These are phyloP conservation scores for Trametes versicolor DNA, from an alignment of 1,284 basidiomycete species.

Conservation along the genomic window DNA sequence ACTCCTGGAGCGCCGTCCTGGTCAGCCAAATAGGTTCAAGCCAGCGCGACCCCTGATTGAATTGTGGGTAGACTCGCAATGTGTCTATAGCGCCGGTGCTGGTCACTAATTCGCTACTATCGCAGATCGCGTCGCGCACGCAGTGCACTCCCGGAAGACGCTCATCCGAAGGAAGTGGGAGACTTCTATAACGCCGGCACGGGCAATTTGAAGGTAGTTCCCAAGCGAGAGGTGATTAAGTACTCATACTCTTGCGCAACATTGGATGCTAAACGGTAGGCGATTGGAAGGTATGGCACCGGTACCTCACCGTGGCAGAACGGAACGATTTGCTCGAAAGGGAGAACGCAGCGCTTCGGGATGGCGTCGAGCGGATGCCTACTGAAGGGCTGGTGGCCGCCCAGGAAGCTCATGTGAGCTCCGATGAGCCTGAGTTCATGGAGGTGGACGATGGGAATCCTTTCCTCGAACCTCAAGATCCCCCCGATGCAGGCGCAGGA, in stretches of 20 bases:
- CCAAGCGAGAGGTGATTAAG: background rate
- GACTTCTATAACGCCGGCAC: background rate
- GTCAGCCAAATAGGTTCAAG: background rate
- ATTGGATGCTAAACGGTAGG: background rate
- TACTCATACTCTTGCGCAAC: background rate
- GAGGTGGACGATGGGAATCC: slow-evolving; percentile 7
- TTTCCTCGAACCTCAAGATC: background rate
- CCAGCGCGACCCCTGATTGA: background rate
- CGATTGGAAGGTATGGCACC: background rate
- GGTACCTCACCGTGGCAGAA: background rate
- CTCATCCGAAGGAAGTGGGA: background rate
- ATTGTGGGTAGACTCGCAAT: background rate
- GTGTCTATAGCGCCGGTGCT: no score
- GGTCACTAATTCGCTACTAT: no score
- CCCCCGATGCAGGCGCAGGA: background rate
- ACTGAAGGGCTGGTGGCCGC: background rate
- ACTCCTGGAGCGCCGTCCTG: background rate
- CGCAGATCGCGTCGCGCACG: background rate
- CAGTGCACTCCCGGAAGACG: background rate
- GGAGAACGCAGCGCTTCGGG: background rate
- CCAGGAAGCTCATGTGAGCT: background rate
- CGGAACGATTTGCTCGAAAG: background rate
- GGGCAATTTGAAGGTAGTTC: background rate
- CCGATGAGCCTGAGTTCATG: background rate
- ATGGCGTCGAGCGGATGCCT: background rate